These are phyloP conservation scores for Conticribra weissflogii DNA, from an alignment of 108 stramenopile species.

Conservation along the genomic window DNA sequence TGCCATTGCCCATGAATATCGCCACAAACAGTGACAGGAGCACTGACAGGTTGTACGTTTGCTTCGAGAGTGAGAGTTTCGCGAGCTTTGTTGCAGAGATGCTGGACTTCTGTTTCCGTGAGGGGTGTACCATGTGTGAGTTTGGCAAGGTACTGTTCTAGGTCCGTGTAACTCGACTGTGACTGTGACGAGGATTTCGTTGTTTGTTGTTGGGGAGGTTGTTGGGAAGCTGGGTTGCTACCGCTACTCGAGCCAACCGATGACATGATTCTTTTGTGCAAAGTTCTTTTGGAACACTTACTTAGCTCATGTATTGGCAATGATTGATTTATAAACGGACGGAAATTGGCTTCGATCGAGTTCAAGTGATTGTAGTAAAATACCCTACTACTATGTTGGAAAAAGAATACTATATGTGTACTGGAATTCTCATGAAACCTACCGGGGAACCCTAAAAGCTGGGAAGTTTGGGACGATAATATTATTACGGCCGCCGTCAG, in stretches of 20 bases:
- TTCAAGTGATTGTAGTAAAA: too few relatives aligned
- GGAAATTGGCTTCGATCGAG: too few relatives aligned
- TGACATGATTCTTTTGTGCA: not conserved
- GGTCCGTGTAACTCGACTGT: conserved; percentile 51
- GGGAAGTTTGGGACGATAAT: too few relatives aligned
- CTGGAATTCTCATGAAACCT: too few relatives aligned
- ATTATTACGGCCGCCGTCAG: too few relatives aligned
- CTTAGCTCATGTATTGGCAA: too few relatives aligned
- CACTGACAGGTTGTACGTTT: conserved; percentile 89
- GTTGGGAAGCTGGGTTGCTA: conserved; percentile 7
- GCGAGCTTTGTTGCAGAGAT: conserved; percentile 80
- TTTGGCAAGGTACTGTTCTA: conserved; percentile 88
- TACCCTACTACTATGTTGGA: too few relatives aligned
- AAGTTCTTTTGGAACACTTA: too few relatives aligned
- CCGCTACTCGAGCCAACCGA: not conserved
- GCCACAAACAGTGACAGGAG: conserved; percentile 93
- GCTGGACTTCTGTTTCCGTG: conserved; percentile 85
- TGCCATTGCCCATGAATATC: conserved; percentile 95
- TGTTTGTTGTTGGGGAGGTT: conserved; percentile 9
- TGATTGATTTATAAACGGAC: too few relatives aligned
- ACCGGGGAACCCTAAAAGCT: too few relatives aligned
- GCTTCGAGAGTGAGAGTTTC: conserved; percentile 85
- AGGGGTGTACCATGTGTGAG: conserved; percentile 84
- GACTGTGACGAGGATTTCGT: conserved; percentile 8
- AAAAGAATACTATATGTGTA: too few relatives aligned